A percentile compares a stretch with the other conserved stretches of the same genome.
Conservation (phyloP, 2,329 filamentous ascomycete species). For the Colletotrichum tofieldiae region DNA sequence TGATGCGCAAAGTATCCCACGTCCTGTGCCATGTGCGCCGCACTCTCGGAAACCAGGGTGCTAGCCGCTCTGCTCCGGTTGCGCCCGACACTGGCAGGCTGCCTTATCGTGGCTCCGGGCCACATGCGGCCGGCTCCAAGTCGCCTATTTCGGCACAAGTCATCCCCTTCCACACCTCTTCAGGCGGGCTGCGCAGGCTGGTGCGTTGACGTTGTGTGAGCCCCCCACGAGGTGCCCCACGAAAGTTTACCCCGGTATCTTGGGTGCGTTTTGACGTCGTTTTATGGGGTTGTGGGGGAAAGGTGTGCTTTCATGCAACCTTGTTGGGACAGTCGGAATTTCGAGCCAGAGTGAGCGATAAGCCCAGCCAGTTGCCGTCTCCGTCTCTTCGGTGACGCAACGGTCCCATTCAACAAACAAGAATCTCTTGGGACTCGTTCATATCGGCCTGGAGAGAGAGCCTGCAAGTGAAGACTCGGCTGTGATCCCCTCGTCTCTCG, state of each 20-base stretch:
- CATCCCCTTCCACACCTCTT: conserved; percentile 30
- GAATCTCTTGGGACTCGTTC: background rate
- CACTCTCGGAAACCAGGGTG: background rate
- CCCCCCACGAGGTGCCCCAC: conserved; percentile 34
- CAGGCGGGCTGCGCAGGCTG: conserved; percentile 9
- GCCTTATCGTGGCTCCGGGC: conserved; percentile 34
- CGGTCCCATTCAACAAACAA: background rate
- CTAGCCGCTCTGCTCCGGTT: conserved; percentile 6
- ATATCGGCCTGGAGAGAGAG: background rate
- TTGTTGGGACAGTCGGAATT: conserved; percentile 34
- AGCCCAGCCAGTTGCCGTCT: conserved; percentile 21
- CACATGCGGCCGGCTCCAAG: conserved; percentile 23
- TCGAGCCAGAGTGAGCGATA: conserved; percentile 27
- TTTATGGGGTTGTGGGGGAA: conserved; percentile 44
- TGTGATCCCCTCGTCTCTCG: background rate
- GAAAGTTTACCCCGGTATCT: conserved; percentile 34
- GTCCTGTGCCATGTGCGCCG: background rate
- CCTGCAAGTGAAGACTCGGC: background rate
- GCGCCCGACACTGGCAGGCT: conserved; percentile 18
- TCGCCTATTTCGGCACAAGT: conserved; percentile 27
- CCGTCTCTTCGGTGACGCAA: conserved; percentile 27
- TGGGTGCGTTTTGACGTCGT: conserved; percentile 40
- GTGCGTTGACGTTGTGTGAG: conserved; percentile 33
- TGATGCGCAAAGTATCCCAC: background rate
- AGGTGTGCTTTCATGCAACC: conserved; percentile 39